Percentiles rank a stretch among this genome's conserved stretches.
phyloP scores from a whole-genome alignment of 176 grass and related monocot species.

The Oryza meridionalis region DNA sequence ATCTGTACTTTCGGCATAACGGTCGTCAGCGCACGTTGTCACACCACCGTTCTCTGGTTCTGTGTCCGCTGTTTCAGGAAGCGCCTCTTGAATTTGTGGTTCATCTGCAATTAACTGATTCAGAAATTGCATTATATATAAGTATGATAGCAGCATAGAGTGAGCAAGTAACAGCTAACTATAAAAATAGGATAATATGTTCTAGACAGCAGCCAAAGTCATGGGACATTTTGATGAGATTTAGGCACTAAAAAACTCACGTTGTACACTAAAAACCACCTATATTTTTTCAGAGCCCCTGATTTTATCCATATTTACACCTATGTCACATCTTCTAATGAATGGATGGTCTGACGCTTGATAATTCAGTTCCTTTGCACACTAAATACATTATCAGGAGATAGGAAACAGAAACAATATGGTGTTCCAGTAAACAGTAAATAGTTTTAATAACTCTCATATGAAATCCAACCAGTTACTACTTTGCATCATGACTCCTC shows the following conservation, averaged over 20 bases:
- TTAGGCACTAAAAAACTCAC: background rate
- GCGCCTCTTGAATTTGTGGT: conserved; percentile 11
- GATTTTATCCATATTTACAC: background rate
- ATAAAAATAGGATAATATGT: conserved; percentile 10
- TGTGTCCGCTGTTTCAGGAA: background rate
- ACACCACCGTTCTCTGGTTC: background rate
- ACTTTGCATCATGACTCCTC: background rate
- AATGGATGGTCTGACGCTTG: background rate
- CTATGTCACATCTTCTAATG: background rate
- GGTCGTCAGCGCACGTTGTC: background rate
- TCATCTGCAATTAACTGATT: conserved; percentile 30
- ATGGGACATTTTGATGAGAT: background rate
- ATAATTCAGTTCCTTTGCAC: conserved; percentile 4
- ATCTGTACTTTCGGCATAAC: conserved; percentile 25
- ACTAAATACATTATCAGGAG: conserved; percentile 7
- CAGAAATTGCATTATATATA: background rate
- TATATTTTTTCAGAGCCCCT: background rate
- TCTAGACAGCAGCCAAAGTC: background rate
- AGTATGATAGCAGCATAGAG: background rate
- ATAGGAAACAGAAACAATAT: background rate
- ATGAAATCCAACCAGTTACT: background rate
- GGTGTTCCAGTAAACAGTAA: conserved; percentile 12
- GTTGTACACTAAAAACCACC: background rate
- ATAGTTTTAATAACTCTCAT: background rate
- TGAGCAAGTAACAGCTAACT: conserved; percentile 12